Evolutionary conservation across 306 rosid genomes (phyloP).

Genomic region (Prosopis cineraria): DNA sequence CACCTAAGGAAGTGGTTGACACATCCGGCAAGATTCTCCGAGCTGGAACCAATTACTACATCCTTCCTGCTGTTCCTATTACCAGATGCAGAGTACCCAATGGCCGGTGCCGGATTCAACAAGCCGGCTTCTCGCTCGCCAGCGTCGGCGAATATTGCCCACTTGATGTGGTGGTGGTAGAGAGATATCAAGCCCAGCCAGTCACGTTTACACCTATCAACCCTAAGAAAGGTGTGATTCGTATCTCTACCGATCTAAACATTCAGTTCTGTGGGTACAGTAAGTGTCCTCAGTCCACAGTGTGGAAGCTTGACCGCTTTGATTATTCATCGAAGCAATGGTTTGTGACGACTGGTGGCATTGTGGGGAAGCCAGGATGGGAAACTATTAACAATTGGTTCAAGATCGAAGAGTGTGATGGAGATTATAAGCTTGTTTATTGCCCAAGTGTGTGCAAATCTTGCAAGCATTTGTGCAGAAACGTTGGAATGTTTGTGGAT

Average conservation of each 20-base stretch:
- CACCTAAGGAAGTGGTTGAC: background rate
- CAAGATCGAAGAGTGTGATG: constrained; percentile 58
- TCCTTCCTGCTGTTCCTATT: constrained; percentile 43
- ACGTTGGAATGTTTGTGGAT: constrained; percentile 46
- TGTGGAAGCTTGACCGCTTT: constrained; percentile 51
- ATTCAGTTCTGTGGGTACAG: constrained; percentile 33
- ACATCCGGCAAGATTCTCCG: background rate
- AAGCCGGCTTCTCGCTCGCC: constrained; percentile 20
- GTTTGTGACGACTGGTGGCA: constrained; percentile 53
- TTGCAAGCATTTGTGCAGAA: constrained; percentile 54
- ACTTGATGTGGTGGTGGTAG: constrained; percentile 48
- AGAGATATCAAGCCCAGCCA: constrained; percentile 42
- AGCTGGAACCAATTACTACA: constrained; percentile 25
- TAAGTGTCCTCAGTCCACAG: constrained; percentile 34
- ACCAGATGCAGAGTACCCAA: constrained; percentile 28
- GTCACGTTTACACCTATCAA: constrained; percentile 41
- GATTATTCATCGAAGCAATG: constrained; percentile 40
- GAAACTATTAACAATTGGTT: constrained; percentile 50
- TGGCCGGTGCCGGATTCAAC: constrained; percentile 47
- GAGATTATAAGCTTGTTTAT: constrained; percentile 54
- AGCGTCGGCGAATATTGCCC: constrained; percentile 43
- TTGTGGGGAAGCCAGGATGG: constrained; percentile 49
- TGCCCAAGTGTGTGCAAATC: constrained; percentile 57
- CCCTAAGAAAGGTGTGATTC: constrained; percentile 37
- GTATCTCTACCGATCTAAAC: constrained; percentile 50